Percentiles rank a stretch among this genome's conserved stretches.
These are phyloP conservation scores for Holtermanniella nyarrowii DNA, from an alignment of 768 basidiomycete species.

Conservation along the genomic window DNA sequence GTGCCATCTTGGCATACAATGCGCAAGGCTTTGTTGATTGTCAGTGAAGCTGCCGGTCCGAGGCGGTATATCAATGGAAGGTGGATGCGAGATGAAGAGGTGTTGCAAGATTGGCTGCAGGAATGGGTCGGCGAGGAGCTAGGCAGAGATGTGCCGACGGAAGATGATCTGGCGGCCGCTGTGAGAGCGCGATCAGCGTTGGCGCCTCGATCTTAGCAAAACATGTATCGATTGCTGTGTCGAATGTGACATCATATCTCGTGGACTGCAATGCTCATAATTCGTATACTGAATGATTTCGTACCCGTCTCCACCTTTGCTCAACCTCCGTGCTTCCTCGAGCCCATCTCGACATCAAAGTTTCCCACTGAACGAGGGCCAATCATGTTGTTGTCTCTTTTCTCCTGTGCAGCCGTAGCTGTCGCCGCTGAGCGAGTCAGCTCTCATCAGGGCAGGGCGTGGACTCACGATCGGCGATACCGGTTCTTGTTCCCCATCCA, in stretches of 20 bases:
- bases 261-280: too few relatives aligned
- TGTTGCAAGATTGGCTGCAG: slow-evolving; percentile 23
- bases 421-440: slow-evolving; percentile 18
- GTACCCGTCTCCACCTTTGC: too few relatives aligned
- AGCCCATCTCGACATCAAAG: slow-evolving; percentile 37
- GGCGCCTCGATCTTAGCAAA: not conserved
- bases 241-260: too few relatives aligned
- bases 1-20: slow-evolving; percentile 51
- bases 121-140: slow-evolving; percentile 16
- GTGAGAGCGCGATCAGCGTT: not conserved
- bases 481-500: slow-evolving; percentile 91
- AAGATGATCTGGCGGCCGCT: slow-evolving; percentile 15
- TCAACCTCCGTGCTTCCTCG: not conserved
- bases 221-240: too few relatives aligned
- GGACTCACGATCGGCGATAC: slow-evolving; percentile 62
- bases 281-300: too few relatives aligned
- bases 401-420: slow-evolving; percentile 29
- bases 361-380: slow-evolving; percentile 3
- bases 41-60: slow-evolving; percentile 58
- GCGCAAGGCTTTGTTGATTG: slow-evolving; percentile 56
- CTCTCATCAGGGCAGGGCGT: not conserved
- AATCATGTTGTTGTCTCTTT: slow-evolving; percentile 9
- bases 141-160: slow-evolving; percentile 14
- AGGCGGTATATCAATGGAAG: slow-evolving; percentile 14
- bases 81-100: slow-evolving; percentile 25